A percentile compares a stretch with the other conserved stretches of the same genome.
Evolutionary conservation across 2,329 filamentous ascomycete genomes (phyloP).

Genomic region (Chaetothyriales sp.): DNA sequence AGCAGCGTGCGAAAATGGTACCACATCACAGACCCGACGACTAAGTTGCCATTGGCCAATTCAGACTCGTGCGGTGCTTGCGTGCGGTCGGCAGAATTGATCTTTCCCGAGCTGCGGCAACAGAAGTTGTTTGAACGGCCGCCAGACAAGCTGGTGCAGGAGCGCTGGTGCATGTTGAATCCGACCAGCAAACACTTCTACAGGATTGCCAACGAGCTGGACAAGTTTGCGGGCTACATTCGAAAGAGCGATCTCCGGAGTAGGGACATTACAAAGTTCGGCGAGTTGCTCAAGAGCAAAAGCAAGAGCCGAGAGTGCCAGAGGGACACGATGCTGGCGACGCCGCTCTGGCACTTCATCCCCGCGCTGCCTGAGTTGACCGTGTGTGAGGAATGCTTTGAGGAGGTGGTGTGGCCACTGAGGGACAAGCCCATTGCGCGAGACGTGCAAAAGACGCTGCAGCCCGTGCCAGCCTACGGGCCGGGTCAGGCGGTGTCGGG

Average conservation of each 20-base stretch:
- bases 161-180: slow-evolving; percentile 56
- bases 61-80: slow-evolving; percentile 69
- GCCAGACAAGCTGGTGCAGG: slow-evolving; percentile 28
- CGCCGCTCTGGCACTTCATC: slow-evolving; percentile 64
- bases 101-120: slow-evolving; percentile 57
- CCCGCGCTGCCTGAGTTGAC: slow-evolving; percentile 62
- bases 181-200: slow-evolving; percentile 45
- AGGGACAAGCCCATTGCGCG: slow-evolving; percentile 44
- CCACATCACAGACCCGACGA: slow-evolving; percentile 56
- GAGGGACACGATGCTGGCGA: slow-evolving; percentile 47
- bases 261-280: slow-evolving; percentile 47
- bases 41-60: slow-evolving; percentile 48
- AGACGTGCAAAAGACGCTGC: slow-evolving; percentile 50
- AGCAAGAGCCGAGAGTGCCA: slow-evolving; percentile 49
- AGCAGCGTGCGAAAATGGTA: slow-evolving; percentile 56
- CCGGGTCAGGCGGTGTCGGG: slow-evolving; percentile 17
- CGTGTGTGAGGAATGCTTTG: slow-evolving; percentile 77
- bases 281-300: slow-evolving; percentile 49
- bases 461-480: slow-evolving; percentile 41
- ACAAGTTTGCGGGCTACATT: slow-evolving; percentile 37
- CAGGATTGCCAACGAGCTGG: slow-evolving; percentile 43
- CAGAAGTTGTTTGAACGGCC: slow-evolving; percentile 13
- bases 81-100: slow-evolving; percentile 53
- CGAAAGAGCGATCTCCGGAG: slow-evolving; percentile 23
- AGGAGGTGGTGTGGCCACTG: slow-evolving; percentile 61